Conservation (phyloP, 2,329 filamentous ascomycete species). For the Colletotrichum destructivum region DNA sequence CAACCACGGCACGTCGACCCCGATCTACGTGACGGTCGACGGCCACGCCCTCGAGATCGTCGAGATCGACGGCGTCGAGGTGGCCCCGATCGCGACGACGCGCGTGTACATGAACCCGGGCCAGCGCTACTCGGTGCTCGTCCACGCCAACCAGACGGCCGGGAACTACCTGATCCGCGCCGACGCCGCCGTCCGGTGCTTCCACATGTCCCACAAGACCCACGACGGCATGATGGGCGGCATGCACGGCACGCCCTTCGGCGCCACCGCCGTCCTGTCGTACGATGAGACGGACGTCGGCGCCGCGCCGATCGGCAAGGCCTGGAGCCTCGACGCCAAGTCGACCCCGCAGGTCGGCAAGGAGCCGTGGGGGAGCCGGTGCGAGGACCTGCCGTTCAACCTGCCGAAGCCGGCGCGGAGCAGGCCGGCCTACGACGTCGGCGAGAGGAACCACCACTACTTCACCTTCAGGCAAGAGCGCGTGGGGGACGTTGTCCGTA, state of each 20-base stretch:
- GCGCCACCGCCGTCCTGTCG: slow-evolving; percentile 41
- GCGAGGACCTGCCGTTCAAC: slow-evolving; percentile 44
- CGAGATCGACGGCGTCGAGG: slow-evolving; percentile 58
- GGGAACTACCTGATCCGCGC: slow-evolving; percentile 56
- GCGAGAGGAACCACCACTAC: slow-evolving; percentile 39
- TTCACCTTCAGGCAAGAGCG: slow-evolving; percentile 37
- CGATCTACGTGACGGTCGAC: slow-evolving; percentile 58
- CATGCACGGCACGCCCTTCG: slow-evolving; percentile 34
- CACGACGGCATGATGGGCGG: slow-evolving; percentile 19
- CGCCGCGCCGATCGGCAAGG: slow-evolving; percentile 34
- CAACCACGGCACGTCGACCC: slow-evolving; percentile 56
- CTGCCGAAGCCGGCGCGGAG: slow-evolving; percentile 42
- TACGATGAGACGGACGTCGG: slow-evolving; percentile 42
- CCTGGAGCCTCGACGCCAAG: slow-evolving; percentile 39
- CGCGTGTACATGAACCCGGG: slow-evolving; percentile 58
- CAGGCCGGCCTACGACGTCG: slow-evolving; percentile 43
- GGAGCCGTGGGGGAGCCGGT: slow-evolving; percentile 35
- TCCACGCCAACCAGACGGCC: slow-evolving; percentile 50
- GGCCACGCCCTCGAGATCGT: slow-evolving; percentile 55
- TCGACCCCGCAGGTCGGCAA: slow-evolving; percentile 25
- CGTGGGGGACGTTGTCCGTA: slow-evolving; percentile 31
- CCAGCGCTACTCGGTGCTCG: slow-evolving; percentile 56
- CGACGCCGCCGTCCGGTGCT: slow-evolving; percentile 32
- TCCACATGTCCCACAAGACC: slow-evolving; percentile 40
- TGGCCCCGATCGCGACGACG: slow-evolving; percentile 50